Evolutionary conservation across 345 rosid genomes (phyloP), one percentile per base, ranked within the genome.

Genomic region (Raphanus raphanistrum): DNA sequence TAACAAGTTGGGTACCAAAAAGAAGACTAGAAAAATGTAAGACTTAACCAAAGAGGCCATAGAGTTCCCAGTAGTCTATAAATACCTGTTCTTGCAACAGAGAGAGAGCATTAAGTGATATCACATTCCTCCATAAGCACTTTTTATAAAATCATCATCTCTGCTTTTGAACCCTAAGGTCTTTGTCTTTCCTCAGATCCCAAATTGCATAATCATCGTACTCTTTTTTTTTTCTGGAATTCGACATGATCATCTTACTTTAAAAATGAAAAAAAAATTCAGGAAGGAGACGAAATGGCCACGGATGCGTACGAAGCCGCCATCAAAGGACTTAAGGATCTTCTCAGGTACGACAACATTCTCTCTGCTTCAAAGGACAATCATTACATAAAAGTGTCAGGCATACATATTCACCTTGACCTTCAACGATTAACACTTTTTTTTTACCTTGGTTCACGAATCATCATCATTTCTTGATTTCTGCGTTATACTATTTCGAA

Each of bases 301-400:
- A 81, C 71, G 0, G 87, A 86, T 3, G 77, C 78, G 29, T 96
- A 87, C 89, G 87, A 93, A 77, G 84, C 84, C 6, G 99, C 97
- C 83, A 84, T 93, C 66, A 91, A 86, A 28, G 93, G 80, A 79
- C 88, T 96, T 31, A 79, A 86, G 45, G 86, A 90, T 86, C 93
- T 96, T 73, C 89, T 95, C 85, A 87, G 96, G 98, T 94, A 63
- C 66, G 3, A 86, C 74, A 12, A 86, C 74, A 11, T 13, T 4
- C 32, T 61, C 59, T 79, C 50, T 75, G 66, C 25, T 58, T 48
- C 15, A 26, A 21, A 58, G 38, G 15, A 35, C 66, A 58, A 69
- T 74, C 58, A 70, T 76, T 36, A 32, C 2, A 4, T 10, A 6
- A 38, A 45, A 57, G 60, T 55, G 50, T 68, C 76, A n/a, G 28